phyloP scores from a whole-genome alignment of 2,329 filamentous ascomycete genomes.

The Geoglossum cookeanum region DNA sequence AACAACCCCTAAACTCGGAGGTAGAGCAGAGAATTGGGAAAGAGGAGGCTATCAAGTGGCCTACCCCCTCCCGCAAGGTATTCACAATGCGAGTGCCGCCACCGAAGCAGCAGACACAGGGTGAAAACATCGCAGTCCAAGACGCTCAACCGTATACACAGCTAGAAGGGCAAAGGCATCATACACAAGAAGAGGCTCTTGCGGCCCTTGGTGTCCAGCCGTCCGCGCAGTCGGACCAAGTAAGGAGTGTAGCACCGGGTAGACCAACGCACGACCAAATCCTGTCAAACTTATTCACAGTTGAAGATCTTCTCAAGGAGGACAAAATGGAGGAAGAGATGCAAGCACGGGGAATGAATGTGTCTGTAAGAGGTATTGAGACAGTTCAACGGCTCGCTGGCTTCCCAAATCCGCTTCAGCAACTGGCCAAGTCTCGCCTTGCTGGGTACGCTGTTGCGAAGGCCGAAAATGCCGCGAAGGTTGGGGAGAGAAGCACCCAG shows the following conservation, averaged over 20 bases:
- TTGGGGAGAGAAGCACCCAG: neutral
- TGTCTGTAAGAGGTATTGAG: neutral
- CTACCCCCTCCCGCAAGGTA: neutral
- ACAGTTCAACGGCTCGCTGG: neutral
- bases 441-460: neutral
- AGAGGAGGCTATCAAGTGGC: neutral
- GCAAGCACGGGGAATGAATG: neutral
- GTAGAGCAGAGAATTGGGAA: neutral
- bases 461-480: neutral
- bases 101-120: neutral
- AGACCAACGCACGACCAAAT: neutral
- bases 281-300: neutral
- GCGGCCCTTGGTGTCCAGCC: neutral
- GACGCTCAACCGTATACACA: neutral
- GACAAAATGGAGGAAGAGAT: neutral
- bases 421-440: neutral
- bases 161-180: neutral
- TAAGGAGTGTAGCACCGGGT: neutral
- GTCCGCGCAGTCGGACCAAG: neutral
- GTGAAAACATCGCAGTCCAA: neutral
- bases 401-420: constrained; percentile 1
- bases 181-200: neutral
- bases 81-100: neutral
- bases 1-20: neutral
- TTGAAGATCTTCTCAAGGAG: neutral